A percentile compares a stretch with the other conserved stretches of the same genome.
Evolutionary conservation across 208 protist species (phyloP).

Genomic region (Leishmania martiniquensis): DNA sequence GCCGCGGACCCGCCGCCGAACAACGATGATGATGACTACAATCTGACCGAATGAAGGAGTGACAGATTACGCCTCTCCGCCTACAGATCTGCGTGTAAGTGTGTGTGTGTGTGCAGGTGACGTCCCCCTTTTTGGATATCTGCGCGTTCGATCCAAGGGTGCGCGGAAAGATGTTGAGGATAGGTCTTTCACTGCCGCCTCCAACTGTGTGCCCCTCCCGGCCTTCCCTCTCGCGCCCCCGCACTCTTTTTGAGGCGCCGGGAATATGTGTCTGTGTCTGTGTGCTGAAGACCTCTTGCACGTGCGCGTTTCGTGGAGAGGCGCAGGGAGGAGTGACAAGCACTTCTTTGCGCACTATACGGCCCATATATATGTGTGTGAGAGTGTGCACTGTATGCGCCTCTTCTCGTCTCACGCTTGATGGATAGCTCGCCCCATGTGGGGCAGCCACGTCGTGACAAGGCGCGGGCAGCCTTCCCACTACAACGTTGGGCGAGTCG

Average conservation of each 20-base stretch:
- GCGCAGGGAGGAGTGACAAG: too few relatives aligned
- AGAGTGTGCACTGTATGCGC: too few relatives aligned
- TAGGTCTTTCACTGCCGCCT: background rate
- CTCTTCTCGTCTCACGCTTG: too few relatives aligned
- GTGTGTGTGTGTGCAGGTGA: background rate
- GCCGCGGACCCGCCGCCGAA: conserved; percentile 42
- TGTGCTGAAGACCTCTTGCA: background rate
- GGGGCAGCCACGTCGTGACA: too few relatives aligned
- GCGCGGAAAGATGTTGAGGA: background rate
- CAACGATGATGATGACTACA: conserved; percentile 45
- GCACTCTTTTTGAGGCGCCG: too few relatives aligned
- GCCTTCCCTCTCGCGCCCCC: background rate
- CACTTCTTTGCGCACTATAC: too few relatives aligned
- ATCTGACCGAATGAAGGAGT: conserved; percentile 40
- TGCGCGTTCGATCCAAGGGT: background rate
- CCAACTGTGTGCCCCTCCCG: background rate
- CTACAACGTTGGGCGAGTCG: too few relatives aligned
- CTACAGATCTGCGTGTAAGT: background rate
- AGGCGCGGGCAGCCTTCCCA: too few relatives aligned
- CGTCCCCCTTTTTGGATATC: background rate
- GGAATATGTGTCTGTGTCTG: background rate
- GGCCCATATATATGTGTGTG: too few relatives aligned
- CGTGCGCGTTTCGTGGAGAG: too few relatives aligned
- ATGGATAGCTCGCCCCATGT: too few relatives aligned
- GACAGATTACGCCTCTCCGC: background rate